phyloP scores from a whole-genome alignment of 2,329 filamentous ascomycete species.

The Fusarium sororula region DNA sequence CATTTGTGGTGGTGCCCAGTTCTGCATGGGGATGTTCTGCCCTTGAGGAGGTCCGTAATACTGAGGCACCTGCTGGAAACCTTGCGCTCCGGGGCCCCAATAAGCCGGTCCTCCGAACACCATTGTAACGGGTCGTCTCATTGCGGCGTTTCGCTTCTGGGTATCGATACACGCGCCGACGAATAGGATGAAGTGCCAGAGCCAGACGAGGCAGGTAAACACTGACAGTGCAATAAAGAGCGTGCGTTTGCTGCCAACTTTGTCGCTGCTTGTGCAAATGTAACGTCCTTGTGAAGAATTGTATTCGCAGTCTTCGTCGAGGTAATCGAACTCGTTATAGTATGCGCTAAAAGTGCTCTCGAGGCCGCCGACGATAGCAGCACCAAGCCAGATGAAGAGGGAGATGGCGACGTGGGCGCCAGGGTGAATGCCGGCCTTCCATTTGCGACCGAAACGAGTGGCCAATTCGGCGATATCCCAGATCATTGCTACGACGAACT shows the following conservation, averaged over 20 bases:
- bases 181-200: slow-evolving; percentile 52
- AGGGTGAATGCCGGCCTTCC: slow-evolving; percentile 52
- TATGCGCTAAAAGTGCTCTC: slow-evolving; percentile 29
- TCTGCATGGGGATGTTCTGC: slow-evolving; percentile 36
- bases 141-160: slow-evolving; percentile 42
- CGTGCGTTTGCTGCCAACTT: background rate
- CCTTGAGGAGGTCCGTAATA: slow-evolving; percentile 22
- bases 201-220: slow-evolving; percentile 39
- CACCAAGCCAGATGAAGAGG: slow-evolving; percentile 53
- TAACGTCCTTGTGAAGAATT: slow-evolving; percentile 7
- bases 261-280: slow-evolving; percentile 1
- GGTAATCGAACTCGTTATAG: slow-evolving; percentile 17
- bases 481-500: slow-evolving; percentile 50
- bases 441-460: slow-evolving; percentile 46
- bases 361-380: slow-evolving; percentile 40
- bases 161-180: slow-evolving; percentile 53
- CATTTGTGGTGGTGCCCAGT: slow-evolving; percentile 1
- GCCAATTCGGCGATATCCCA: slow-evolving; percentile 54
- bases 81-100: slow-evolving; percentile 43
- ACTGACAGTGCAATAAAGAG: slow-evolving; percentile 34
- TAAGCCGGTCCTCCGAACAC: slow-evolving; percentile 40
- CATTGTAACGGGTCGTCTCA: slow-evolving; percentile 38
- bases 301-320: slow-evolving; percentile 16
- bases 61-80: slow-evolving; percentile 45
- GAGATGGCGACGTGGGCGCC: slow-evolving; percentile 55